Percentiles rank a stretch among this genome's conserved stretches.
phyloP scores from a whole-genome alignment of 1,284 basidiomycete species.

The Puccinia sorghi region DNA sequence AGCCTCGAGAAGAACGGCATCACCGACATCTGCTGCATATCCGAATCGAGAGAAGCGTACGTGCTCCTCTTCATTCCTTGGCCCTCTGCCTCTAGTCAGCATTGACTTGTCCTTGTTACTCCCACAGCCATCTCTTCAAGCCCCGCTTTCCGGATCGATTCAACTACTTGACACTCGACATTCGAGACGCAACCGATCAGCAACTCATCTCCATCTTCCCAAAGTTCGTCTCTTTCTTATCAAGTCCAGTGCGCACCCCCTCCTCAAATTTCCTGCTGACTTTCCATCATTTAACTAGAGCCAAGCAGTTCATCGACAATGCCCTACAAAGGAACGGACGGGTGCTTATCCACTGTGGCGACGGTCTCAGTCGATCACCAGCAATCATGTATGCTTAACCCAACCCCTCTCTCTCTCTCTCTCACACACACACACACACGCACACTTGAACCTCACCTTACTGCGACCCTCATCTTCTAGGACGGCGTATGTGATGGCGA shows the following conservation, averaged over 20 bases:
- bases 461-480: conserved; percentile 71
- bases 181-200: conserved; percentile 74
- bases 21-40: conserved; percentile 69
- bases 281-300: conserved; percentile 62
- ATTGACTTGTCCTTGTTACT: background rate
- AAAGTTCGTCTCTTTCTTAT: conserved; percentile 27
- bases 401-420: background rate
- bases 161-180: conserved; percentile 76
- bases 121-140: conserved; percentile 65
- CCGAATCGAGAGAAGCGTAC: conserved; percentile 62
- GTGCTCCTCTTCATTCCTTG: conserved; percentile 52
- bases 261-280: background rate
- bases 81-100: background rate
- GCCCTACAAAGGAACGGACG: conserved; percentile 70
- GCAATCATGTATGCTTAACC: conserved; percentile 54
- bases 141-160: conserved; percentile 81
- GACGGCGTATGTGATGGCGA: conserved; percentile 55
- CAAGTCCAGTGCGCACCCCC: conserved; percentile 4
- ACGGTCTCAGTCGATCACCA: conserved; percentile 61
- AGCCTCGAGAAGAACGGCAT: conserved; percentile 68
- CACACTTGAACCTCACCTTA: conserved; percentile 55
- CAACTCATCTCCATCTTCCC: conserved; percentile 55
- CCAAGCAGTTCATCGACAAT: conserved; percentile 74
- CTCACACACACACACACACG: conserved; percentile 62
- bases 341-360: conserved; percentile 87